These are phyloP conservation scores for Rhizophagus sp. DNA, from an alignment of 192 early-diverging fungal species.

Conservation along the genomic window DNA sequence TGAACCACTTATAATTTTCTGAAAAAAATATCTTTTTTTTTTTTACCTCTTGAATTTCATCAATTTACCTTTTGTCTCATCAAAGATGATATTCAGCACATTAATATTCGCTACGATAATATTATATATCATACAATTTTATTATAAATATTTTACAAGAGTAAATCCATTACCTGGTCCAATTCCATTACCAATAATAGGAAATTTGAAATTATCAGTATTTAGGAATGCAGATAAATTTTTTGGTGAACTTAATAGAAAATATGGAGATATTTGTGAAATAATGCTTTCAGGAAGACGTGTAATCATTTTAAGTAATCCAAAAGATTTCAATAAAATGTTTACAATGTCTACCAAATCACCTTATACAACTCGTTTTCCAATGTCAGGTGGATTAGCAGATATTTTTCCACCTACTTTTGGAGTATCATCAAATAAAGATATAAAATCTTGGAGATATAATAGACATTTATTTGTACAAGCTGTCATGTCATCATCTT, in stretches of 20 bases:
- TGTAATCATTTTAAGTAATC: neutral
- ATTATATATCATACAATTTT: neutral
- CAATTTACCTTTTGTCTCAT: too few relatives aligned
- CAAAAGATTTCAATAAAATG: slow-evolving; percentile 1
- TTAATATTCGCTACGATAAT: too few relatives aligned
- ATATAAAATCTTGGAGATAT: neutral
- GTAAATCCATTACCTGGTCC: slow-evolving; percentile 18
- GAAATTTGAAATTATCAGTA: neutral
- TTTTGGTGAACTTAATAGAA: too few relatives aligned
- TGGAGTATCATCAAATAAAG: neutral
- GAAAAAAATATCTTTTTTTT: too few relatives aligned
- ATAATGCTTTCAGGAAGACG: neutral
- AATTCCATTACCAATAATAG: neutral
- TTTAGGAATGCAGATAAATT: too few relatives aligned
- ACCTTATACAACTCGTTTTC: neutral
- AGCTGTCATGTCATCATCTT: neutral
- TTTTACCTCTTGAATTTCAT: too few relatives aligned
- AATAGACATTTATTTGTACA: slow-evolving; percentile 6
- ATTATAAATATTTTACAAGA: slow-evolving; percentile 10
- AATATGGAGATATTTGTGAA: too few relatives aligned
- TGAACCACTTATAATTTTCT: too few relatives aligned
- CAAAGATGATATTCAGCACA: too few relatives aligned
- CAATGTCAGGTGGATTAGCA: neutral
- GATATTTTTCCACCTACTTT: neutral
- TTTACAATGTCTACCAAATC: neutral